Evolutionary conservation across 139 green algal species (phyloP), one percentile per base, ranked within the genome.

Genomic region (Nannochloris sp.): DNA sequence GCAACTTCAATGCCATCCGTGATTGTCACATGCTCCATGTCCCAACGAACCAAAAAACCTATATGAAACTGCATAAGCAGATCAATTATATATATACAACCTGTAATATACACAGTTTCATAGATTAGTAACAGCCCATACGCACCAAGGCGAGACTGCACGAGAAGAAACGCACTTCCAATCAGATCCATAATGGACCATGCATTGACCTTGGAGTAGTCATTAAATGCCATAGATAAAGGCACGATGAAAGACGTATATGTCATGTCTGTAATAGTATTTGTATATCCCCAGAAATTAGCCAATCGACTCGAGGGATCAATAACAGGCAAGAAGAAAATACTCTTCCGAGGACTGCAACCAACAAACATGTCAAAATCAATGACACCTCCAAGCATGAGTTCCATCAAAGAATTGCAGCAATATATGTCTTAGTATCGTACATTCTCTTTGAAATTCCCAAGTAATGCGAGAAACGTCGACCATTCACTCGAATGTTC

Each of bases 231-330:
- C 4, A 76, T 31, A 0, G 69, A 70, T 2, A 76, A 12, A 0
- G 69, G 51, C 2, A 76, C 69, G 2, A 71, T 10, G 11, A 71
- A 76, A 5, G 69, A 49, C 10, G 66, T 73, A 29, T 68, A 73
- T 1, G 30, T 56, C 14, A 73, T 20, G 16, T 69, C 68, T 9
- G 26, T 56, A 9, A 65, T 11, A 20, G 37, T 70, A 16, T 59
- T 57, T 10, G 67, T 11, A 2, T 20, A 12, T n/a, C n/a, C 17
- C 68, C 68, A 69, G 17, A 30, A 26, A 13, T 6, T 58, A 6
- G 59, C 67, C 23, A 57, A 28, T 28, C 1, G 14, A 43, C 61
- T 23, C 8, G 44, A 5, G 1, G 68, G 68, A 61, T 50, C 56
- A 5, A 64, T 11, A 1, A 70, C 28, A 6, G 61, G 68, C n/a